phyloP scores from a whole-genome alignment of 2,329 filamentous ascomycete genomes.

The Aspergillus proliferans region DNA sequence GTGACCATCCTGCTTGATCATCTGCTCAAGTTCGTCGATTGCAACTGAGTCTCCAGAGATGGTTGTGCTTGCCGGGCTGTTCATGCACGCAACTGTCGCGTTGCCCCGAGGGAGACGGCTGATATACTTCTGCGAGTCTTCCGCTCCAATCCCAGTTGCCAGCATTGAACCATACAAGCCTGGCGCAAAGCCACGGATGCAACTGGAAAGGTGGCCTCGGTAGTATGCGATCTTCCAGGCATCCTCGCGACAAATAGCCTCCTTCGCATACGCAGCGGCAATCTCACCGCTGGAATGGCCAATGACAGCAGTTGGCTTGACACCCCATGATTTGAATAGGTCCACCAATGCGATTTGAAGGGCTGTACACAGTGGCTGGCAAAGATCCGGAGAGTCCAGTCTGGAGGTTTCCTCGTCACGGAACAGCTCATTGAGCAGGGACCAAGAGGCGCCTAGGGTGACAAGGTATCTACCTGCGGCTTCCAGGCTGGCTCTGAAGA shows the following conservation, averaged over 20 bases:
- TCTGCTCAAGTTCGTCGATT: constrained; percentile 14
- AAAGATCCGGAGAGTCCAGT: not conserved
- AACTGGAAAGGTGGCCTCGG: constrained; percentile 4
- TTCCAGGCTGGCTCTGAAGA: not conserved
- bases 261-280: constrained; percentile 43
- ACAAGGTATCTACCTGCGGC: not conserved
- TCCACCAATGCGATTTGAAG: constrained; percentile 45
- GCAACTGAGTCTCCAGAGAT: constrained; percentile 15
- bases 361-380: constrained; percentile 30
- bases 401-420: not conserved
- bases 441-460: not conserved
- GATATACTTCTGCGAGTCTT: constrained; percentile 1
- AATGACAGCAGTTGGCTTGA: constrained; percentile 35
- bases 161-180: constrained; percentile 3
- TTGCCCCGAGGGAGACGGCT: not conserved
- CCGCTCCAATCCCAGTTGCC: constrained; percentile 5
- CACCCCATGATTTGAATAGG: constrained; percentile 39
- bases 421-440: not conserved
- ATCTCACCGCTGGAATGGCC: constrained; percentile 49
- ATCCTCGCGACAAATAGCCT: constrained; percentile 10
- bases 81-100: constrained; percentile 13
- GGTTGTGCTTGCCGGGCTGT: constrained; percentile 17
- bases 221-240: constrained; percentile 8
- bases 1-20: constrained; percentile 11
- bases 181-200: not conserved